Percentiles rank a stretch among this genome's conserved stretches.
These are phyloP conservation scores for Leucocoprinus sp. DNA, from an alignment of 768 basidiomycete genomes.

Conservation along the genomic window DNA sequence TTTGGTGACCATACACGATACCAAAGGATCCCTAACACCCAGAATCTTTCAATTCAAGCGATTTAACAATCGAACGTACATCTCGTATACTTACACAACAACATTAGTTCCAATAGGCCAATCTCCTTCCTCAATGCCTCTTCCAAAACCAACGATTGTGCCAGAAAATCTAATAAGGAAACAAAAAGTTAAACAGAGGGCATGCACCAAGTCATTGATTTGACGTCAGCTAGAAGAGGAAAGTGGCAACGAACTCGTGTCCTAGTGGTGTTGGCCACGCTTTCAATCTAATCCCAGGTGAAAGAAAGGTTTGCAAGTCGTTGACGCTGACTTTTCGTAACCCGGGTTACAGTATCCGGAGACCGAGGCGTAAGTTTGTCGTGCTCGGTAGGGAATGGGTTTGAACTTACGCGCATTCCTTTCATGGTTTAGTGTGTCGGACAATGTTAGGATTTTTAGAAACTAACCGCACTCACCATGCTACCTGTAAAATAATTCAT, in stretches of 20 bases:
- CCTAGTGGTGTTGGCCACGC: conserved; percentile 6
- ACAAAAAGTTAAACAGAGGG: no score
- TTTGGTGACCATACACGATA: conserved; percentile 28
- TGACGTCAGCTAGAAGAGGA: not conserved
- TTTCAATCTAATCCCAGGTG: not conserved
- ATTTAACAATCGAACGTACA: not conserved
- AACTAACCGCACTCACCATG: conserved; percentile 18
- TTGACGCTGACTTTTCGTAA: conserved; percentile 2
- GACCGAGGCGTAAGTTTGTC: no score
- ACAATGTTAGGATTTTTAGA: no score
- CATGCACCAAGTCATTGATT: not conserved
- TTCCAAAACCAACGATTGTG: conserved; percentile 25
- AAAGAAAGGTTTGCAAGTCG: conserved; percentile 3
- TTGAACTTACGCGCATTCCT: conserved; percentile 5
- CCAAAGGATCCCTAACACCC: conserved; percentile 27
- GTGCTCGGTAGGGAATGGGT: no score
- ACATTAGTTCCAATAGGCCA: conserved; percentile 28
- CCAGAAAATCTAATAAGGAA: conserved; percentile 24
- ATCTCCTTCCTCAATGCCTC: conserved; percentile 22
- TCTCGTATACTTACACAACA: conserved; percentile 21
- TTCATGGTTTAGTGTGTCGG: not conserved
- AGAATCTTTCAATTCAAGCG: not conserved
- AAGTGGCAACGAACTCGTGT: conserved; percentile 1
- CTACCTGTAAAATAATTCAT: conserved; percentile 14
- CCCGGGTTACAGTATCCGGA: no score